A percentile compares a stretch with the other conserved stretches of the same genome.
Conservation (phyloP, 345 rosid species). For the Excoecaria agallocha region DNA sequence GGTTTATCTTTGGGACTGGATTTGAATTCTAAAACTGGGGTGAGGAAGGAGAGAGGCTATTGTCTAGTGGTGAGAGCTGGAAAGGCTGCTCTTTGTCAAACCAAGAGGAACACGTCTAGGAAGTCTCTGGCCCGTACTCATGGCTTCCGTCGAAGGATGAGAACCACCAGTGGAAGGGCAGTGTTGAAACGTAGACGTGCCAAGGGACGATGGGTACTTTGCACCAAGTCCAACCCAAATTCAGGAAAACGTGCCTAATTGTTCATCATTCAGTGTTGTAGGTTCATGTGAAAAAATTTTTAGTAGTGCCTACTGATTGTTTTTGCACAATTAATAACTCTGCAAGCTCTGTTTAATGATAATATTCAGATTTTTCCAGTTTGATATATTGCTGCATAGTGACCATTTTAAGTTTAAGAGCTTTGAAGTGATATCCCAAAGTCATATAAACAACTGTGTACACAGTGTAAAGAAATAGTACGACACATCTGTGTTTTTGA, state of each 20-base stretch:
- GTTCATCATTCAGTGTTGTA: not conserved
- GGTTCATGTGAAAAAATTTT: constrained; percentile 5
- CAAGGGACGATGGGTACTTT: constrained; percentile 84
- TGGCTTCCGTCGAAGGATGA: constrained; percentile 85
- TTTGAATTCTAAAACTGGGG: constrained; percentile 38
- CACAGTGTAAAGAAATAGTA: too few relatives aligned
- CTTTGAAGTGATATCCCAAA: not conserved
- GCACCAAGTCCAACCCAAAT: constrained; percentile 81
- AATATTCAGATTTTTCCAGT: not conserved
- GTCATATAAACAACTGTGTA: too few relatives aligned
- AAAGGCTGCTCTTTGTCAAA: constrained; percentile 75
- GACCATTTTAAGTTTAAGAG: not conserved
- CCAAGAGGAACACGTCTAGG: constrained; percentile 86
- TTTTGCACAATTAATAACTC: constrained; percentile 10
- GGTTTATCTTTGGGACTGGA: constrained; percentile 66
- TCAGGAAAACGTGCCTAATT: constrained; percentile 58
- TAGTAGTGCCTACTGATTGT: constrained; percentile 7
- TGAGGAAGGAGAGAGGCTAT: constrained; percentile 36
- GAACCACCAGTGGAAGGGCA: constrained; percentile 88
- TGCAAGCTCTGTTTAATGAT: not conserved
- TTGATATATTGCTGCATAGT: not conserved
- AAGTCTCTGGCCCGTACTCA: constrained; percentile 94
- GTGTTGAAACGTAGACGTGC: constrained; percentile 81
- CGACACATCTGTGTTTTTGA: too few relatives aligned
- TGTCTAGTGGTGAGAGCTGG: constrained; percentile 90